Evolutionary conservation across 345 rosid species (phyloP), one percentile per base, ranked within the genome.

Genomic region (Firmiana major): DNA sequence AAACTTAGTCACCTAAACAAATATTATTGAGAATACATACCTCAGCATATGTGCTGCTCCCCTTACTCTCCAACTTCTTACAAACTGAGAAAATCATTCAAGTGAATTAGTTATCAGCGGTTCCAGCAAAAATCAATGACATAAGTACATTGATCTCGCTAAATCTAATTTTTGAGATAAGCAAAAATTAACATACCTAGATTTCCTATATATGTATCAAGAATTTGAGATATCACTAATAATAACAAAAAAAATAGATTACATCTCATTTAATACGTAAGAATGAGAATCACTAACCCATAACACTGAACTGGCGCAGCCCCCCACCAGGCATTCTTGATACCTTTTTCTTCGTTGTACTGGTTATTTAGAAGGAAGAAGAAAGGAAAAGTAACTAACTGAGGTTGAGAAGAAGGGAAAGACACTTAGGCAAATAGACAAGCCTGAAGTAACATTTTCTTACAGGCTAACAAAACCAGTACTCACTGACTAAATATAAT

Each of bases 1-100:
- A 38, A 38, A 38, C 16, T 43, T 46, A 68, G 6, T 68, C n/a
- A 24, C 54, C 38, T 11, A 68, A 45, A 51, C 7, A 51, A 51
- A 19, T 71, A 9, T 19, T 17, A 73, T 12, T 22, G n/a, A 31
- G 31, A 2, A 71, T 19, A n/a, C 69, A 0, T 81, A 86, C 89
- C 87, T 86, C 89, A 48, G 80, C 79, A 63, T 84, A 86, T 31
- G 87, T 82, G 66, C 86, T 80, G 15, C 79, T 84, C 75, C 83
- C 85, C 86, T 84, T 84, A 17, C 86, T 84, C 85, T 84, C 87
- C 83, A 86, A 58, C 79, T 76, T 86, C 79, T 84, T 86, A 75
- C 87, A 84, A 80, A 86, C 89, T 80, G 80, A 68, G 45, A 67
- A 69, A 78, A 68, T 11, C 19, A 1, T 4, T 17, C 34, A 64